A percentile compares a stretch with the other conserved stretches of the same genome.
phyloP scores from a whole-genome alignment of 2,329 filamentous ascomycete genomes.

The Cytospora mali region DNA sequence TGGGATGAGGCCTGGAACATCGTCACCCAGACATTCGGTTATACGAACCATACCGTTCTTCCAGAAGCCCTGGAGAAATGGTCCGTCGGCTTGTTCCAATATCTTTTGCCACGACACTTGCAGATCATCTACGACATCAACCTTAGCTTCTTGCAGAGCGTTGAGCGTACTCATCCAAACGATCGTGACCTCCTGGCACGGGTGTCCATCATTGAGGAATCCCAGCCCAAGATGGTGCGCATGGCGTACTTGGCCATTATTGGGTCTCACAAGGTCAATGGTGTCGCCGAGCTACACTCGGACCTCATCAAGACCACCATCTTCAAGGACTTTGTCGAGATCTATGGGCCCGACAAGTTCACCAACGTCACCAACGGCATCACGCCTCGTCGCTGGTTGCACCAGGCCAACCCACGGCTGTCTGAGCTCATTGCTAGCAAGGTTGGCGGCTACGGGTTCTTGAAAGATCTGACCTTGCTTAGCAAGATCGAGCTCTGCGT shows the following conservation, averaged over 20 bases:
- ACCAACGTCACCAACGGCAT: conserved; percentile 99
- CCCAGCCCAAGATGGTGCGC: conserved; percentile 94
- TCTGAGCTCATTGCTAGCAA: conserved; percentile 93
- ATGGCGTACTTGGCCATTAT: conserved; percentile 97
- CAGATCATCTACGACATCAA: conserved; percentile 99
- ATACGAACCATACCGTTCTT: conserved; percentile 98
- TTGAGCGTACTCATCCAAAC: conserved; percentile 88
- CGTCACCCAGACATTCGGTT: conserved; percentile 79
- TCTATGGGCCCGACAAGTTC: conserved; percentile 97
- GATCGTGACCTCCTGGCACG: conserved; percentile 82
- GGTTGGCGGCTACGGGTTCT: conserved; percentile 77
- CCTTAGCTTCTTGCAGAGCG: conserved; percentile 84
- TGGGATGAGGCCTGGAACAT: conserved; percentile 94
- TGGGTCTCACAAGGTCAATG: conserved; percentile 98
- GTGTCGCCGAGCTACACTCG: conserved; percentile 95
- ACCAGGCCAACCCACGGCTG: conserved; percentile 92
- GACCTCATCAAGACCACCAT: conserved; percentile 99
- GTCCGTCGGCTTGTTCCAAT: conserved; percentile 90
- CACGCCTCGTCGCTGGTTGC: conserved; percentile 92
- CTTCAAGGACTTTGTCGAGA: conserved; percentile 96
- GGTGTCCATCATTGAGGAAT: conserved; percentile 98
- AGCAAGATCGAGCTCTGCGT: conserved; percentile 83
- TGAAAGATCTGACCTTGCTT: conserved; percentile 86
- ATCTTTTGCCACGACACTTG: conserved; percentile 89
- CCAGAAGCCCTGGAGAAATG: conserved; percentile 98